phyloP scores from a whole-genome alignment of 352 stramenopile genomes.

The Globisporangium camurandrum region DNA sequence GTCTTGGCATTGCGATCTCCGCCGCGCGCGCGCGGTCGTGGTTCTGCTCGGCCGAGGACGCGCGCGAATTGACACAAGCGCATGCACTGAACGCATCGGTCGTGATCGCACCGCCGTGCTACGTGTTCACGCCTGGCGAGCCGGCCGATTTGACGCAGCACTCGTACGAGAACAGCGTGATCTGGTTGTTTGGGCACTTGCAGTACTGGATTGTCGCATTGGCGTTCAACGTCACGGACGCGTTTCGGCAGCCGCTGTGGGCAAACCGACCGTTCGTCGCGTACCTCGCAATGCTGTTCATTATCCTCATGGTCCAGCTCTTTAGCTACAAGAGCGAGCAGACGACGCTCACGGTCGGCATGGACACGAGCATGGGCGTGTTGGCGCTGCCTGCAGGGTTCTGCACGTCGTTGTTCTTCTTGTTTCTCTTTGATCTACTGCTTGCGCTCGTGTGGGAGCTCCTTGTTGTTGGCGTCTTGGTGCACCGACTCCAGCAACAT shows the following conservation, averaged over 20 bases:
- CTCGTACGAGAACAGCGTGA: slow-evolving; percentile 71
- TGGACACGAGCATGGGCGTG: slow-evolving; percentile 57
- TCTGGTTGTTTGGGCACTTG: slow-evolving; percentile 74
- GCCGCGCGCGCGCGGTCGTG: slow-evolving; percentile 40
- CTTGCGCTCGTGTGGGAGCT: slow-evolving; percentile 56
- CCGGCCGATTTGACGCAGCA: slow-evolving; percentile 48
- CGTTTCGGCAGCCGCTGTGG: slow-evolving; percentile 50
- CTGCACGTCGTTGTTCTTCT: slow-evolving; percentile 51
- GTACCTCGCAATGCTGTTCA: slow-evolving; percentile 42
- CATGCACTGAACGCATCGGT: slow-evolving; percentile 18
- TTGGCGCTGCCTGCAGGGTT: slow-evolving; percentile 42
- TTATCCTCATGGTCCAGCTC: slow-evolving; percentile 55
- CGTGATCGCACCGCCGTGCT: slow-evolving; percentile 46
- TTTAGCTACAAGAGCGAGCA: slow-evolving; percentile 55
- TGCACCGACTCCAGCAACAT: slow-evolving; percentile 44
- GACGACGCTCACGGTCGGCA: slow-evolving; percentile 31
- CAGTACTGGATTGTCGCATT: slow-evolving; percentile 72
- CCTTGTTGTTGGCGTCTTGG: slow-evolving; percentile 40
- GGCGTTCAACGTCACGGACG: slow-evolving; percentile 56
- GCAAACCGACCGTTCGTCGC: slow-evolving; percentile 41
- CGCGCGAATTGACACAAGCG: slow-evolving; percentile 32
- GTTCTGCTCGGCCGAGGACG: slow-evolving; percentile 50
- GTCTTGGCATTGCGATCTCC: slow-evolving; percentile 48
- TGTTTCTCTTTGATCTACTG: slow-evolving; percentile 57
- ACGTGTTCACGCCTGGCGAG: slow-evolving; percentile 44